Evolutionary conservation across 1,284 basidiomycete species (phyloP).

Genomic region (Boletus semigastroideus): DNA sequence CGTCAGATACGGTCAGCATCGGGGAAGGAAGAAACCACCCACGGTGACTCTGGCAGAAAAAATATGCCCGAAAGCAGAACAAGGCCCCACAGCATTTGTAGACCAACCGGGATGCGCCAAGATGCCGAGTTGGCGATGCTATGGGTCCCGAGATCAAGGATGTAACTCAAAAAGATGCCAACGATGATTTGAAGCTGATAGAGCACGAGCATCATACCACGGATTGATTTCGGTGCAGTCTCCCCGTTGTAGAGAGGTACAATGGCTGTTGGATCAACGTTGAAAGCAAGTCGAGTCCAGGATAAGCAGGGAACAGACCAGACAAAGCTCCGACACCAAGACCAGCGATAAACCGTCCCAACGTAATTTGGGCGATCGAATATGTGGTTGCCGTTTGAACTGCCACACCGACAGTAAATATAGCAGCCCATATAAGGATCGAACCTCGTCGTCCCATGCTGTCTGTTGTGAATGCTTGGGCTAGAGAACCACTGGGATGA

Average conservation of each 20-base stretch:
- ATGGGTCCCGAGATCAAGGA: slow-evolving; percentile 40
- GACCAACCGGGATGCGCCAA: slow-evolving; percentile 71
- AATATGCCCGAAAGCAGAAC: slow-evolving; percentile 69
- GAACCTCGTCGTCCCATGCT: slow-evolving; percentile 70
- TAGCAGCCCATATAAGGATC: slow-evolving; percentile 71
- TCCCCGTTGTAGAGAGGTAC: slow-evolving; percentile 82
- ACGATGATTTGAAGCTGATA: slow-evolving; percentile 68
- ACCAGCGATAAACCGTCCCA: slow-evolving; percentile 69
- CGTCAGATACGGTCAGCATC: background rate
- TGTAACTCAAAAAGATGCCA: slow-evolving; percentile 17
- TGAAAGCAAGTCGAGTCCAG: background rate
- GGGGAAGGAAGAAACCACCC: slow-evolving; percentile 26
- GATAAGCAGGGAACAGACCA: slow-evolving; percentile 34
- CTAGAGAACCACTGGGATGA: slow-evolving; percentile 56
- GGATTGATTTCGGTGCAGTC: slow-evolving; percentile 72
- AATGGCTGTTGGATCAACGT: slow-evolving; percentile 47
- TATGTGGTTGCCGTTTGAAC: slow-evolving; percentile 66
- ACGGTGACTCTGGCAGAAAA: slow-evolving; percentile 79
- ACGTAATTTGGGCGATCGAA: slow-evolving; percentile 64
- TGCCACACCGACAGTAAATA: slow-evolving; percentile 70
- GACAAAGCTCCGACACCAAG: slow-evolving; percentile 76
- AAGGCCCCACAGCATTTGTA: slow-evolving; percentile 67
- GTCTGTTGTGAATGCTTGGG: slow-evolving; percentile 75
- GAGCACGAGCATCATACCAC: slow-evolving; percentile 70
- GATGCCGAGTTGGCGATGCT: slow-evolving; percentile 55